Base-by-base conservation (phyloP, 148 eudicot genomes). In the Euryodendron excelsum region DNA sequence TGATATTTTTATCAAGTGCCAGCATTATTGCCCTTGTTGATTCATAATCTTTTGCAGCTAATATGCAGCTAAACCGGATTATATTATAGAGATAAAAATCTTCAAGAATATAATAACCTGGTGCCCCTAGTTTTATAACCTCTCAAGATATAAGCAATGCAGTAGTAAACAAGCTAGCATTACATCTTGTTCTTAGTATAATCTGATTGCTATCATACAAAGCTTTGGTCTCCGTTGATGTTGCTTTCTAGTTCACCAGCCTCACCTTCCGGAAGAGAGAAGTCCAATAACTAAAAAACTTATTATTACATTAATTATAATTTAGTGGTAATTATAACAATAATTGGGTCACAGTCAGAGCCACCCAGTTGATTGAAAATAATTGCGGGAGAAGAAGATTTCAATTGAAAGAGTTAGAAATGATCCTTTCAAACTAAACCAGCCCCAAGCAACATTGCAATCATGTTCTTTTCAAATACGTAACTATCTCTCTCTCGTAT, bases 301-400 rank as follows among this genome's bases (percentile, higher is more conserved):
- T 56, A 11, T 15, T 56, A 21, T 56, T 20, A 21, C 25, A 20
- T 21, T 56, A 56, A 56, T 14, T 52, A 17, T 17, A 9, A 52
- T 52, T 52, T 52, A 12, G 7, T 12, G 17, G 27, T 27, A 12
- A 69, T 36, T 39, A 14, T 53, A 77, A 4, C 11, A 55, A 69
- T 20, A 68, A 33, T 67, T 56, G 58, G 60, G 62, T 79, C 77
- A 50, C 59, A 2, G 27, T 66, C 68, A 31, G 48, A 11, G 69
- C 75, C 80, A 68, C 36, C 75, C 76, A 70, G 47, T 25, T 34
- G 52, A 28, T 23, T 20, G 4, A 18, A 79, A 72, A 79, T 79
- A 63, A 79, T 72, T 79, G 72, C 53, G 28, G 47, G n/a, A 18
- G 58, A 58, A 67, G 31, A 77, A 77, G 36, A 67, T 64, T 61